phyloP scores from a whole-genome alignment of 2,329 filamentous ascomycete genomes.

The Scytalidium lignicola region DNA sequence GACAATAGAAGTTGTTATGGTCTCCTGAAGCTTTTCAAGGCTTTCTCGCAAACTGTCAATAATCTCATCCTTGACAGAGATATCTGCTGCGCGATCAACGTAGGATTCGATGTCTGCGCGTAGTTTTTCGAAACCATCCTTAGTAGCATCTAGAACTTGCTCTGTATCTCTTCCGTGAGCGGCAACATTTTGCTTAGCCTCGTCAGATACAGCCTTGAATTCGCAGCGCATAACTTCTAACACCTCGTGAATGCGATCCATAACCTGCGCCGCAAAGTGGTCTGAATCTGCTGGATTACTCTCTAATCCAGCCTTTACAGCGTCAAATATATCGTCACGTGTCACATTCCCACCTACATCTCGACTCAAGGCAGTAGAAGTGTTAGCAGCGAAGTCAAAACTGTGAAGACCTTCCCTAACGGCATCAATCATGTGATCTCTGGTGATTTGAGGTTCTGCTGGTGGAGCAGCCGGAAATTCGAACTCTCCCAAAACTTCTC shows the following conservation, averaged over 20 bases:
- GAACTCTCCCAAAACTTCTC: conserved; percentile 81
- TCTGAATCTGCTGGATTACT: conserved; percentile 37
- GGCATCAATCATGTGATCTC: conserved; percentile 59
- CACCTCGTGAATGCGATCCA: conserved; percentile 59
- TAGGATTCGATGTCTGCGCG: conserved; percentile 76
- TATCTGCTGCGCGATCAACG: conserved; percentile 65
- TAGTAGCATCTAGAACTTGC: conserved; percentile 81
- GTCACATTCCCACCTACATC: conserved; percentile 46
- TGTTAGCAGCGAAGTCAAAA: conserved; percentile 39
- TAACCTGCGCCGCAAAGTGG: conserved; percentile 43
- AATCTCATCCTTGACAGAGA: conserved; percentile 71
- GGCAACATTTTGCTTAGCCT: conserved; percentile 72
- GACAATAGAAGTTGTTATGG: conserved; percentile 46
- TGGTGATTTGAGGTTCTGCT: conserved; percentile 52
- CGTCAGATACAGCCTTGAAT: conserved; percentile 55
- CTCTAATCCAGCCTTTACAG: conserved; percentile 53
- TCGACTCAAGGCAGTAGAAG: conserved; percentile 37
- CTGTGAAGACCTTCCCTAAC: conserved; percentile 54
- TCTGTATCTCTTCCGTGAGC: conserved; percentile 79
- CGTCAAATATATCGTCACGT: conserved; percentile 49
- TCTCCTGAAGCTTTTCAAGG: conserved; percentile 60
- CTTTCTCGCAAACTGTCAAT: conserved; percentile 62
- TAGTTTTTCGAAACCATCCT: conserved; percentile 79
- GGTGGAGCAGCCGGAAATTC: conserved; percentile 65
- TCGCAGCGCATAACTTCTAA: conserved; percentile 54